Conservation (phyloP, 345 rosid genomes). For the Gossypium raimondii region DNA sequence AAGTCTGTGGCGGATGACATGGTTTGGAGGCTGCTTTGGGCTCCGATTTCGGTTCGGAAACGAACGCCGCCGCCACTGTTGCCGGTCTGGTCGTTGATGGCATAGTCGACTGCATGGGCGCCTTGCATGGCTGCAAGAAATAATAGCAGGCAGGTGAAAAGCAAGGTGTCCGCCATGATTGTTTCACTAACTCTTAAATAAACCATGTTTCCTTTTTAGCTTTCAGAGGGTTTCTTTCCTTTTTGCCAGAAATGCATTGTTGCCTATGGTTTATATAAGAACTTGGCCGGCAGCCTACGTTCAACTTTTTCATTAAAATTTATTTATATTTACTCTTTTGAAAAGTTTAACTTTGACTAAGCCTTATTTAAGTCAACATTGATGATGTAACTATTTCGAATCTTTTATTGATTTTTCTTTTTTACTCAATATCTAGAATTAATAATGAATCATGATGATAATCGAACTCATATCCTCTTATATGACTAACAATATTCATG, state of each 20-base stretch:
- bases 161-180: conserved; percentile 17
- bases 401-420: too few species aligned
- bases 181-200: neutral
- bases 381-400: too few species aligned
- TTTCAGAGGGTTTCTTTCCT: neutral
- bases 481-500: too few species aligned
- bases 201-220: neutral
- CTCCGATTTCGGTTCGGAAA: conserved; percentile 30
- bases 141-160: conserved; percentile 23
- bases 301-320: too few species aligned
- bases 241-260: neutral
- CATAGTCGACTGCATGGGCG: conserved; percentile 36
- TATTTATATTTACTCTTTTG: too few species aligned
- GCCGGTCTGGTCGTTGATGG: conserved; percentile 30
- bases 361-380: too few species aligned
- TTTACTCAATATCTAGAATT: rapidly evolving
- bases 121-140: conserved; percentile 21
- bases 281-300: neutral
- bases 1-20: conserved; percentile 31
- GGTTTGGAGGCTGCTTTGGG: conserved; percentile 22
- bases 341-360: too few species aligned
- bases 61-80: conserved; percentile 25
- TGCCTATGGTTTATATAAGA: neutral
- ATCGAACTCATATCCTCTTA: rapidly evolving
- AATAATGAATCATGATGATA: rapidly evolving